Evolutionary conservation across 257 asterid species (phyloP), one percentile per base, ranked within the genome.

Genomic region (Capsicum pubescens): DNA sequence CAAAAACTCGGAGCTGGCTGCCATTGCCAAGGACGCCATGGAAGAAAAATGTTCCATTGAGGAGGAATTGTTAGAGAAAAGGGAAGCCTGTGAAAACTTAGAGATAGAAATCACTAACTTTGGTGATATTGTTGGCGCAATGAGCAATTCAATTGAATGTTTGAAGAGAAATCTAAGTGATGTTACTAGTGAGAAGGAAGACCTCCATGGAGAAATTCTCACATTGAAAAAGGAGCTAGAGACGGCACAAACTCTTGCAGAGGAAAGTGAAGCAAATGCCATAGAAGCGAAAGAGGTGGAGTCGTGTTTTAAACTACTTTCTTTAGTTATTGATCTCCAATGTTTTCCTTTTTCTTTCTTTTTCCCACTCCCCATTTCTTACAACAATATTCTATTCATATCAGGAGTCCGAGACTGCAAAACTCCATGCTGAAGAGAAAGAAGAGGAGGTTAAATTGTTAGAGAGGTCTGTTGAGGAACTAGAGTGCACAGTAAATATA

Each of bases 381-480:
- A 85, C 58, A 63, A 32, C 79, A 70, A 48, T 83, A 55, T 70
- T 64, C 58, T 60, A 36, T 39, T 85, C 74, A 70, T 87, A 82
- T 56, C 89, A 95, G 98, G 82, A 88, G 85, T 97, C 96, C 26
- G 95, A 91, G 81, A 77, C 69, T 54, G 86, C 87, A 70, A 95
- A 86, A 80, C 86, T 84, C 82, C 84, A 89, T 16, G 92, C 94
- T 82, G 96, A 92, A 90, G 97, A 91, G 84, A 97, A 91, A 88
- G 99, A 97, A 83, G 93, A 87, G 84, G 99, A 97, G 91, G 97
- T 93, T 78, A 97, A 86, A 89, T 91, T 97, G 80, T 87, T 95
- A 88, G 99, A 95, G 86, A 91, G 91, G 83, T 92, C 98, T 80
- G 91, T 97, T 79, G 97, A 97, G 91, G 97, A 95, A 88, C 91